Conservation (phyloP, 768 basidiomycete species). For the Pleurotus tuber-regium region DNA sequence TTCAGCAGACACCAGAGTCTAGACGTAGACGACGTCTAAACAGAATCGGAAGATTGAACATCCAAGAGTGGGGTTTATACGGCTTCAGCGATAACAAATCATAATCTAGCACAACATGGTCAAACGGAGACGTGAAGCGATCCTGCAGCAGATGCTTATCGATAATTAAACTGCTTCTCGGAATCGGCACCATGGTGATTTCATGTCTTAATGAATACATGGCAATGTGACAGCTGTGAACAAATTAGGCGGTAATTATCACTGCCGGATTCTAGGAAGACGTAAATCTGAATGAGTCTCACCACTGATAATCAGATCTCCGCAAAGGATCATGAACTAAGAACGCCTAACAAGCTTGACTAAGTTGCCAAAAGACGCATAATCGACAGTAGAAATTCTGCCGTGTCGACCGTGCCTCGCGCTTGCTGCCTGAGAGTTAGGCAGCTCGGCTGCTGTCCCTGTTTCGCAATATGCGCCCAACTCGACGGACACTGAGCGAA, state of each 20-base stretch:
- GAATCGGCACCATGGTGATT: neutral
- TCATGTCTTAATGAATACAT: neutral
- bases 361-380: neutral
- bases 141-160: neutral
- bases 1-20: too few species aligned
- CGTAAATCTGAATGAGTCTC: neutral
- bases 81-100: neutral
- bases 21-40: neutral
- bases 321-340: constrained; percentile 3
- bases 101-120: neutral
- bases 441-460: neutral
- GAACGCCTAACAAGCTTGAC: too few species aligned
- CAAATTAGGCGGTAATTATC: neutral
- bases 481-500: neutral
- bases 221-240: neutral
- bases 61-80: neutral
- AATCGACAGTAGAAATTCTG: neutral
- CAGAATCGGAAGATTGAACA: neutral
- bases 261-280: neutral
- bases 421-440: neutral
- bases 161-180: constrained; percentile 2
- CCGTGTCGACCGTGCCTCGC: neutral
- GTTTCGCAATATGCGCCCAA: constrained; percentile 1
- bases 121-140: neutral
- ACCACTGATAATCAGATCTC: neutral